Base-by-base conservation (phyloP, 2,329 filamentous ascomycete species). In the Penicillium sp. region DNA sequence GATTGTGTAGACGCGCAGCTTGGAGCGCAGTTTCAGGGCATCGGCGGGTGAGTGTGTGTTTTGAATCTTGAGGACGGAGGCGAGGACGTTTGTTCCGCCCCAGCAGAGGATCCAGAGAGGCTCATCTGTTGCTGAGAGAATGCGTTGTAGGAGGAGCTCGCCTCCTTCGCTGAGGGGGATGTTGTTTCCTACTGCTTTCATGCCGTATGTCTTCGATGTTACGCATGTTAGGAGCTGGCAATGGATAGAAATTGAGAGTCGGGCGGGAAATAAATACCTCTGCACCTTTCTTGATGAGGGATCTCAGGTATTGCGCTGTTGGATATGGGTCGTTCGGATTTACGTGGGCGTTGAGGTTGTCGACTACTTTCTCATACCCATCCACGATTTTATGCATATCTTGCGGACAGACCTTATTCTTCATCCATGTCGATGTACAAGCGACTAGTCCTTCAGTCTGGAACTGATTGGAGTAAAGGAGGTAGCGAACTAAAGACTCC, bases 71-170 rank as follows among this genome's bases (percentile, higher is more conserved):
- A 75, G 71, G 1, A 78, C 80, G 50, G 81, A 76, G 3, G 82
- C 82, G 4, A 84, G 76, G 2, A 79, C 77, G 57, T 83, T 84
- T 26, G 79, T 77, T 16, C 82, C 82, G 11, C 81, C 82, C 82
- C 82, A 84, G 62, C 74, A 74, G 1, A 83, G 73, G 5, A 84
- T 70, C 79, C 81, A 84, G 6, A 84, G 74, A 3, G 80, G 79
- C 6, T 78, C 70, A 0, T 70, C 67, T 1, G 39, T 42, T 19
- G n/a, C 71, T 75, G n/a, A 70, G 65, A 24, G 76, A 61, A 31
- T 58, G 35, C 73, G 69, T 3, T 76, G 64, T 16, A 81, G 71
- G 4, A 84, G 76, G 0, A 82, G 68, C 49, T 80, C 63, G 8
- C 70, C 76, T 14, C 81, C 81, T 26, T 74, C 68, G 54, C 77